Evolutionary conservation across 306 rosid species (phyloP).

Genomic region (Glycyrrhiza uralensis): DNA sequence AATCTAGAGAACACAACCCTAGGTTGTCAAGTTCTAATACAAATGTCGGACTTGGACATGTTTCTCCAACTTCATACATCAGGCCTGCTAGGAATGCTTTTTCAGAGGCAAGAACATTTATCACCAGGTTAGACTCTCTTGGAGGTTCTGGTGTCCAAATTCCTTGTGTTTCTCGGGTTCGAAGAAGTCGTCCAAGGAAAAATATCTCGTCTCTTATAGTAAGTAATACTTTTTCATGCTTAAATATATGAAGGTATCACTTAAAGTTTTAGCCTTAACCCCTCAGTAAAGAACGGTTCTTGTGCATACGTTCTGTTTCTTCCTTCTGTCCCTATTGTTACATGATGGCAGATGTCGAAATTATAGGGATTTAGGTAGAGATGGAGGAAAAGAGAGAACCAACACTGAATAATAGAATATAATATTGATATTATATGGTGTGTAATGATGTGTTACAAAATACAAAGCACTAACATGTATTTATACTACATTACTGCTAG

Average conservation of each 20-base stretch:
- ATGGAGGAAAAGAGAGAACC: neutral
- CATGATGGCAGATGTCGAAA: constrained; percentile 6
- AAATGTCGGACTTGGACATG: constrained; percentile 39
- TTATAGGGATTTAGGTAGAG: neutral
- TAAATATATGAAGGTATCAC: neutral
- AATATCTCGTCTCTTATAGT: constrained; percentile 72
- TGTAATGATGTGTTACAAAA: neutral
- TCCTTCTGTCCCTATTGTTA: constrained; percentile 17
- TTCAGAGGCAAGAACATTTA: constrained; percentile 54
- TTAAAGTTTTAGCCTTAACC: neutral
- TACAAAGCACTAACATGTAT: neutral
- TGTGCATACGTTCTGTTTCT: neutral
- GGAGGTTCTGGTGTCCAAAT: constrained; percentile 80
- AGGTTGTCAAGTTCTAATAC: constrained; percentile 43
- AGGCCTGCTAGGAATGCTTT: constrained; percentile 47
- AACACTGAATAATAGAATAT: neutral
- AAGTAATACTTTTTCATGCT: constrained; percentile 32
- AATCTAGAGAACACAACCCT: constrained; percentile 55
- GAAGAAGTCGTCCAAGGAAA: constrained; percentile 96
- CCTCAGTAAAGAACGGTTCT: neutral
- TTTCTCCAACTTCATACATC: constrained; percentile 34
- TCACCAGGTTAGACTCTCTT: constrained; percentile 69
- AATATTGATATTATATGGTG: neutral
- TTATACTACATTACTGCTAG: too few species aligned
- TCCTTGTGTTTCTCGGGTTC: constrained; percentile 84